A percentile compares a stretch with the other conserved stretches of the same genome.
phyloP scores from a whole-genome alignment of 164 flowering plant genomes.

The Magnolia kwangsiensis region DNA sequence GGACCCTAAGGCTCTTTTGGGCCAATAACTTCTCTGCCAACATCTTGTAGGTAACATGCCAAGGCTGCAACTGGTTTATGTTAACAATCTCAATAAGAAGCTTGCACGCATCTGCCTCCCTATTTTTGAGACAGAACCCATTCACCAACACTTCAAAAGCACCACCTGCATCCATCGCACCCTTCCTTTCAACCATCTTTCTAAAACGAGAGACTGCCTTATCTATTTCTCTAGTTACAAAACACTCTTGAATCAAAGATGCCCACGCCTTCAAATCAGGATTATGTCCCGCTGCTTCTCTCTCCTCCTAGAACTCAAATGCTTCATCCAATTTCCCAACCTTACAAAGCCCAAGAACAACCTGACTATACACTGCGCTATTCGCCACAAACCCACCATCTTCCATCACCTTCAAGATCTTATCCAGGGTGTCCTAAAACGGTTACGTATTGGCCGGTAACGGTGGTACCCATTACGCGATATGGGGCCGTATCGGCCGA shows the following conservation, averaged over 20 bases:
- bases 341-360: constrained; percentile 40
- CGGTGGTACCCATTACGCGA: no score
- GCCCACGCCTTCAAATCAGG: constrained; percentile 38
- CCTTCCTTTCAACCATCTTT: constrained; percentile 43
- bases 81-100: constrained; percentile 38
- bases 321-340: constrained; percentile 42
- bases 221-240: constrained; percentile 50
- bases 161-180: constrained; percentile 32
- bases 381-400: constrained; percentile 43
- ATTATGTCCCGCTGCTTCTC: constrained; percentile 28
- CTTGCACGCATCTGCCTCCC: constrained; percentile 47
- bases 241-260: constrained; percentile 52
- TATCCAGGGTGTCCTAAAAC: no score
- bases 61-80: constrained; percentile 37
- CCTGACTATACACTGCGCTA: constrained; percentile 26
- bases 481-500: no score
- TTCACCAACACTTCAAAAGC: constrained; percentile 48
- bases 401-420: constrained; percentile 58
- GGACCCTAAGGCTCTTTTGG: constrained; percentile 43
- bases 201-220: constrained; percentile 44
- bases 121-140: constrained; percentile 42
- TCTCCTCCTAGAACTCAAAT: constrained; percentile 29
- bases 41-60: constrained; percentile 55
- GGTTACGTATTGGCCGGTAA: no score
- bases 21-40: constrained; percentile 45